phyloP scores from a whole-genome alignment of 306 rosid species.

The Acmispon strigosus region DNA sequence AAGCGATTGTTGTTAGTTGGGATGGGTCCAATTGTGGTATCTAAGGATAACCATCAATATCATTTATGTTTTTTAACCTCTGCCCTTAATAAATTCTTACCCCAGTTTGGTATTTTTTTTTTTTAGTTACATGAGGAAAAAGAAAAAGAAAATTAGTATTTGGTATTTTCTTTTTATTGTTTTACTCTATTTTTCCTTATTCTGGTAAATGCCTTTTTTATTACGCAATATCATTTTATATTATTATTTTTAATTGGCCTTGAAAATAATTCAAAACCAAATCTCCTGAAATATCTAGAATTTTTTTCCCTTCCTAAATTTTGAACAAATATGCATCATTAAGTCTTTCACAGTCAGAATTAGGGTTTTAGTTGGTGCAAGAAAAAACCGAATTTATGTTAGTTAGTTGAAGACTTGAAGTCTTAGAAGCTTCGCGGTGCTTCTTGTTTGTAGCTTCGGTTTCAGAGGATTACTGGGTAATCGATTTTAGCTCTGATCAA shows the following conservation, averaged over 20 bases:
- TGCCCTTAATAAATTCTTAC: constrained; percentile 29
- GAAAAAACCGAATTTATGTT: constrained; percentile 3
- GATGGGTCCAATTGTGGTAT: constrained; percentile 69
- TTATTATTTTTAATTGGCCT: background rate
- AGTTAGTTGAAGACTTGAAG: constrained; percentile 8
- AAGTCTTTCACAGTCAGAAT: constrained; percentile 13
- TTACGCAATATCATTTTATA: background rate
- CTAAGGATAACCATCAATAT: constrained; percentile 57
- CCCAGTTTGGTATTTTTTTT: constrained; percentile 16
- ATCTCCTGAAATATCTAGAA: background rate
- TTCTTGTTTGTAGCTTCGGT: background rate
- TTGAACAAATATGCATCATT: background rate
- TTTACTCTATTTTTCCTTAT: background rate
- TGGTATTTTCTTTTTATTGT: constrained; percentile 8
- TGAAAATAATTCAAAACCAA: background rate
- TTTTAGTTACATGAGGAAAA: no score
- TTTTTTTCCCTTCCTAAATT: background rate
- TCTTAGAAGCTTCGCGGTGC: constrained; percentile 28
- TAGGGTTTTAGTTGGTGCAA: constrained; percentile 29
- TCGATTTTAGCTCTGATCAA: constrained; percentile 5
- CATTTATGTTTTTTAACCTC: constrained; percentile 41
- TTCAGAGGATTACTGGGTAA: background rate
- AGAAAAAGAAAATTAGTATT: no score
- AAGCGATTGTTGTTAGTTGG: constrained; percentile 36
- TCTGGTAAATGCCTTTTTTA: background rate